Base-by-base conservation (phyloP, 2,329 filamentous ascomycete species). In the Orbilia ellipsospora region DNA sequence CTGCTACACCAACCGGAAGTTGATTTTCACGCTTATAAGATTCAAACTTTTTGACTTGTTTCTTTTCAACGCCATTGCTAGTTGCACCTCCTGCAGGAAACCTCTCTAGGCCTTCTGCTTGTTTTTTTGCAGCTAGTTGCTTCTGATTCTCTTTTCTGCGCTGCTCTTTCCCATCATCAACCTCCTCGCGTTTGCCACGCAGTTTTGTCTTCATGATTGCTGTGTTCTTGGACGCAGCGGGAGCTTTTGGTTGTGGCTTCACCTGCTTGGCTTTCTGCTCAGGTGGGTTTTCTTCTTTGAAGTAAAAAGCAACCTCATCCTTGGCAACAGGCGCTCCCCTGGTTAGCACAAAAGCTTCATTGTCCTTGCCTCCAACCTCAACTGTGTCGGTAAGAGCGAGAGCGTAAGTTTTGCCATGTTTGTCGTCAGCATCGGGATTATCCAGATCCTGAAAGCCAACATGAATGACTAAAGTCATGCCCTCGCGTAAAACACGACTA, bases 1-100 rank as follows among this genome's bases (percentile, higher is more conserved):
- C 94, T 82, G 91, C 91, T 78, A 96, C 89, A 80, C 89, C 90
- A 13, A 87, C 81, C 1, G 95, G 95, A 64, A 99, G 89, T 82
- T 98, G 94, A 79, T 96, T 97, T 82, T 98, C 95, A 75, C 94
- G 89, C 86, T 98, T 99, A 85, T 99, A 99, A 0, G 95, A 99
- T 83, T 99, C 95, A 81, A 98, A 99, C 67, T 93, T 92, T 85
- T 98, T 98, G 86, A 99, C 98, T 84, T 94, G 96, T 86, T 98
- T 98, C 82, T 96, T 91, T 78, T 95, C 91, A n/a, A 90, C 90
- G 40, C 94, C 95, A 70, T 90, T 92, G 72, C 90, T 91, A 0
- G 91, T 94, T 0, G 92, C 92, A 50, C 79, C 79, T 15, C 78
- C 78, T 80, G 96, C 93, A 50, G 92, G 89, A 81, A 96, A 99